phyloP scores from a whole-genome alignment of 495 filamentous ascomycete species.

The Elasticomyces elasticus region DNA sequence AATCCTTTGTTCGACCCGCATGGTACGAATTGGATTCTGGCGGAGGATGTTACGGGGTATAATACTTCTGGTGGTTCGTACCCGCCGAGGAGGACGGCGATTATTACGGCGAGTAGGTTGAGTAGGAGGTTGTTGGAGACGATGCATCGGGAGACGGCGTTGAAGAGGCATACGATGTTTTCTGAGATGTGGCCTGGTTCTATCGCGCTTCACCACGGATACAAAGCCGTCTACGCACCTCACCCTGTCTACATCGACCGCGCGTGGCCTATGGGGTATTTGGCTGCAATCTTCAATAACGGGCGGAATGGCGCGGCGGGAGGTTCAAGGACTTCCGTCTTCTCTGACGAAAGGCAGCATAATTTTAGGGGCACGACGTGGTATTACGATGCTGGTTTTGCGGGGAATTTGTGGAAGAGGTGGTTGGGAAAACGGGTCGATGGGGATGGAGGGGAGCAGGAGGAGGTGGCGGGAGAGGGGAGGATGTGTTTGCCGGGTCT shows the following conservation, averaged over 20 bases:
- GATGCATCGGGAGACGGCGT: conserved; percentile 83
- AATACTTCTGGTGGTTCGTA: conserved; percentile 45
- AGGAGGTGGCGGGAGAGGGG: conserved; percentile 53
- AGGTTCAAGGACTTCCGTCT: conserved; percentile 63
- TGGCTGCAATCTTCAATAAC: conserved; percentile 74
- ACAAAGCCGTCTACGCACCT: conserved; percentile 89
- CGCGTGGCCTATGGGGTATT: conserved; percentile 69
- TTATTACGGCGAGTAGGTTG: conserved; percentile 76
- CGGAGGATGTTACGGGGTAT: conserved; percentile 84
- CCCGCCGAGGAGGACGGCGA: conserved; percentile 68
- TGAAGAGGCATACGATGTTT: conserved; percentile 79
- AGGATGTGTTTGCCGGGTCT: conserved; percentile 39
- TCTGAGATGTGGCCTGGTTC: conserved; percentile 93
- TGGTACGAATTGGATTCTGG: conserved; percentile 76
- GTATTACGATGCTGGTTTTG: conserved; percentile 89
- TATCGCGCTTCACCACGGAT: conserved; percentile 78
- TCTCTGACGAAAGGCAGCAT: conserved; percentile 70
- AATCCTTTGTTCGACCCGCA: conserved; percentile 90
- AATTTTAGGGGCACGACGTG: conserved; percentile 83
- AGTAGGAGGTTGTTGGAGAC: conserved; percentile 68
- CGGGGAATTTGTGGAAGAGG: conserved; percentile 69
- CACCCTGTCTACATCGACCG: conserved; percentile 89
- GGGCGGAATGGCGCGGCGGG: conserved; percentile 71
- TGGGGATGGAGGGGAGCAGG: conserved; percentile 76
- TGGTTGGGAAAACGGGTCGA: conserved; percentile 83